These are phyloP conservation scores for Bromus sterilis DNA, from an alignment of 176 grass and related monocot genomes.

Conservation along the genomic window DNA sequence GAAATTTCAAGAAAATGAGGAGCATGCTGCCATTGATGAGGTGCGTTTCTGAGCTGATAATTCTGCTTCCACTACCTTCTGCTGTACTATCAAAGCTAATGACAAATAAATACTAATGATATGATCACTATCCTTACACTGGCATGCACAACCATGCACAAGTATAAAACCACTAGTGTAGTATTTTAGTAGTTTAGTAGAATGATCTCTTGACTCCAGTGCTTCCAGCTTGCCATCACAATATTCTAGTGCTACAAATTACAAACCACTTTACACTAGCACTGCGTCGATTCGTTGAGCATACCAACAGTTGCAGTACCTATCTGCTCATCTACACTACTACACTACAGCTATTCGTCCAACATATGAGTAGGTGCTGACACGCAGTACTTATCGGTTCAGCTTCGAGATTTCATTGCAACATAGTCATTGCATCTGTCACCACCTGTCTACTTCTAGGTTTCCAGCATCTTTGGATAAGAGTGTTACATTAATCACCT, in stretches of 20 bases:
- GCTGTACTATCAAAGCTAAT: not conserved
- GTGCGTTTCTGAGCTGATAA: not conserved
- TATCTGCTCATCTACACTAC: not conserved
- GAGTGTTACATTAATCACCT: not conserved
- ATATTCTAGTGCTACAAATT: not conserved
- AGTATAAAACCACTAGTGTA: too few species aligned
- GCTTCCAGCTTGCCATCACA: not conserved
- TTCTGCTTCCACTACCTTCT: not conserved
- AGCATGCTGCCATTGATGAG: constrained; percentile 8
- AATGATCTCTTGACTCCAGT: not conserved
- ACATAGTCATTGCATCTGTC: not conserved
- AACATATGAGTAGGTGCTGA: not conserved
- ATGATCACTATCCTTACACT: not conserved
- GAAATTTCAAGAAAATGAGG: not conserved
- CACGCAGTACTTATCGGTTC: not conserved
- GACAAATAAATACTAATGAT: too few species aligned
- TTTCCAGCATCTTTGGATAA: not conserved
- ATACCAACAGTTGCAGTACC: not conserved
- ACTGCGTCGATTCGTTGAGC: not conserved
- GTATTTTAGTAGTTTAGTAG: too few species aligned
- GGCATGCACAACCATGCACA: too few species aligned
- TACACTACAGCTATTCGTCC: not conserved
- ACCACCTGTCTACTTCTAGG: not conserved
- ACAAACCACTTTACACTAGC: not conserved
- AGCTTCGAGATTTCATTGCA: not conserved